Conservation (phyloP, 2,329 filamentous ascomycete genomes). For the Colletotrichum euphorbiae region DNA sequence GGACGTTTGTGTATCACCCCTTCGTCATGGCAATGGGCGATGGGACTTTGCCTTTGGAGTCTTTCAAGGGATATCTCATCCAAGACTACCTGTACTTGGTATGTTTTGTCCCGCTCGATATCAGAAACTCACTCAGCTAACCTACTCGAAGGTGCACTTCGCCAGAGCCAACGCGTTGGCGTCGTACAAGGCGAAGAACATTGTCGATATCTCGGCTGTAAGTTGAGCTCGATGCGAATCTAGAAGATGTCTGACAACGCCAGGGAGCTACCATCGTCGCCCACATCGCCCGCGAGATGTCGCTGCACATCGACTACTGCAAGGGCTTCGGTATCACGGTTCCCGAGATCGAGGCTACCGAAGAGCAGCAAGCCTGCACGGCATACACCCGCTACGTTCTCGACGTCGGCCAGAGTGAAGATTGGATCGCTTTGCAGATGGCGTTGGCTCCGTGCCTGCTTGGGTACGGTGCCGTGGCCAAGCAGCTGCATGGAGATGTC, state of each 20-base stretch:
- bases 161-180: conserved; percentile 86
- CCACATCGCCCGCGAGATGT: conserved; percentile 83
- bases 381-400: conserved; percentile 89
- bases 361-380: conserved; percentile 84
- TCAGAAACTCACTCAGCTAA: neutral
- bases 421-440: conserved; percentile 88
- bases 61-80: conserved; percentile 89
- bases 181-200: conserved; percentile 83
- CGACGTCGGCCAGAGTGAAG: conserved; percentile 87
- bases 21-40: conserved; percentile 84
- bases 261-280: conserved; percentile 76
- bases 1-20: conserved; percentile 80
- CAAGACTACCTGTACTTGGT: conserved; percentile 95
- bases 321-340: conserved; percentile 80
- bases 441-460: conserved; percentile 88
- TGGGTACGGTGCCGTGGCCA: conserved; percentile 87
- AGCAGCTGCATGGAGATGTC: conserved; percentile 73
- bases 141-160: conserved; percentile 76
- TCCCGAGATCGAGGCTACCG: conserved; percentile 76
- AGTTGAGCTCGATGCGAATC: conserved; percentile 43
- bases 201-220: conserved; percentile 79
- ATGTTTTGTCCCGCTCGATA: conserved; percentile 41
- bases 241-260: conserved; percentile 38
- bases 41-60: conserved; percentile 78
- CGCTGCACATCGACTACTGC: conserved; percentile 86